Base-by-base conservation (phyloP, 1,139 yeast species). In the Zygotorulaspora mrakii region DNA sequence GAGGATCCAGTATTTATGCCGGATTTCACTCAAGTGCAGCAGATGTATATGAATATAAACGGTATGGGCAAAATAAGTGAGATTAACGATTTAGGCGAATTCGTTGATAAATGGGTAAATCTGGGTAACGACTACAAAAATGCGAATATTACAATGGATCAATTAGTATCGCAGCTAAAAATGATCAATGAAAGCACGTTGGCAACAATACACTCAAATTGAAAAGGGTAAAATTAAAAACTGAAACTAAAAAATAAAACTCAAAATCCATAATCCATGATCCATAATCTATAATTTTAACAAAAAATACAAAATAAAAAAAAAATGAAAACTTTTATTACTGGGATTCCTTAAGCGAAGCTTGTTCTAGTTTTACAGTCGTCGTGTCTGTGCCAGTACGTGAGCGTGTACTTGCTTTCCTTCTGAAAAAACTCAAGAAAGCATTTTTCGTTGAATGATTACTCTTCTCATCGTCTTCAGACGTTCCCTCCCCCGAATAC, bases 41-140 rank as follows among this genome's bases (percentile, higher is more conserved):
- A 42, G 12, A 31, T 57, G 4, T 54, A 55, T 26, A 42, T 46
- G n/a, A 31, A 40, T 17, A 42, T 52, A 11, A 50, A 53, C 27
- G 50, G 48, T 3, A 39, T 46, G 17, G 39, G 39, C 17, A 46
- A 43, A 28, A 28, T 33, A n/a, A 45, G 52, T 31, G 49, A 51
- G 33, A 22, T 51, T 2, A 52, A 55, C 23, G 45, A 46, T 3
- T 22, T 57, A 16, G 30, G 36, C n/a, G 45, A 43, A 4, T 57
- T 57, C 30, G 46, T 57, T 20, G 47, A 48, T 23, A 49, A 51
- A 20, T 59, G 62, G 62, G 31, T 43, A 22, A 33, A 40, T 17
- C 17, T 38, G n/a, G 35, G 37, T n/a, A 16, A 29, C 10, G 44
- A 34, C 13, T 16, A 28, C 17, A 13, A n/a, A n/a, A n/a, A 25